These are phyloP conservation scores for Alternaria infectoria DNA, from an alignment of 2,329 filamentous ascomycete species.

Conservation along the genomic window DNA sequence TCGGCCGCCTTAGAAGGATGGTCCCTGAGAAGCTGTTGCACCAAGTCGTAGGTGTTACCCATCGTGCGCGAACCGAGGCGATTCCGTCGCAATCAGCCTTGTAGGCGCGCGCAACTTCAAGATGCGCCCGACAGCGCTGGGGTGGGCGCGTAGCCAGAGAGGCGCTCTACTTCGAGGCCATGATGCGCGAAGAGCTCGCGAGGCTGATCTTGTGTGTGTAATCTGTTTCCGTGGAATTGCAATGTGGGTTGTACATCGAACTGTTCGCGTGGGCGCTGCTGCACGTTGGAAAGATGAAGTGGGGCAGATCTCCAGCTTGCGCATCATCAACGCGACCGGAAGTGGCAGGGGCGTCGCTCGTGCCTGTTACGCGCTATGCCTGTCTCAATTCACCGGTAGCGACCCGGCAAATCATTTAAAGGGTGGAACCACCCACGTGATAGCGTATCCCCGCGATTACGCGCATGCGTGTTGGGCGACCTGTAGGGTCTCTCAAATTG, in stretches of 20 bases:
- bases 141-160: background rate
- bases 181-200: background rate
- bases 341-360: background rate
- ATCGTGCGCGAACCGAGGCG: background rate
- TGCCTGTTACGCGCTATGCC: background rate
- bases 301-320: background rate
- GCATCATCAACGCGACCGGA: background rate
- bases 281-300: background rate
- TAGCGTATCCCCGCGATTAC: background rate
- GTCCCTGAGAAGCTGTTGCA: background rate
- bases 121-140: accelerated
- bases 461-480: background rate
- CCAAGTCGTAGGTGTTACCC: no score
- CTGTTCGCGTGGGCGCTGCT: background rate
- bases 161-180: background rate
- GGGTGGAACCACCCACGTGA: background rate
- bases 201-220: background rate
- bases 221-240: background rate
- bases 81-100: background rate
- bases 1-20: background rate
- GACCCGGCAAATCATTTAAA: background rate
- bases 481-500: background rate
- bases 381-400: background rate
- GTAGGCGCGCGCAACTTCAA: background rate
- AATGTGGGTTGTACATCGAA: accelerated